phyloP scores from a whole-genome alignment of 768 basidiomycete genomes.

The Boletus rufocinnamomeus region DNA sequence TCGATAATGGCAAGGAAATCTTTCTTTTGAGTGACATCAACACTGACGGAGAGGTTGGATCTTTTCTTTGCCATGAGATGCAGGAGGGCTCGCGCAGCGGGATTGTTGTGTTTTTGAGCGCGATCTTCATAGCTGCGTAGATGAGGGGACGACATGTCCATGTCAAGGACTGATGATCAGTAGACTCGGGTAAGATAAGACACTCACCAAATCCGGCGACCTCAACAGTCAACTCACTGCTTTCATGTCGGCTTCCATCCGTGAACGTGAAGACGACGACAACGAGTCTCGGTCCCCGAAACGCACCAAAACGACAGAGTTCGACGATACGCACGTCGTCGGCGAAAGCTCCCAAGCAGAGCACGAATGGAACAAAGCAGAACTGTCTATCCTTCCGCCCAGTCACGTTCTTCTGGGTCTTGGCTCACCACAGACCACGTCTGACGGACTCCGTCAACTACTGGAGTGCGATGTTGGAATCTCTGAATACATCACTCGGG shows the following conservation, averaged over 20 bases:
- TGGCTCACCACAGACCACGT: conserved; percentile 48
- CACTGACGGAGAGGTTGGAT: conserved; percentile 92
- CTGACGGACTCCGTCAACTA: conserved; percentile 58
- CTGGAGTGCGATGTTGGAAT: conserved; percentile 87
- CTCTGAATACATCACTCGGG: conserved; percentile 76
- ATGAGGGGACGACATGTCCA: conserved; percentile 40
- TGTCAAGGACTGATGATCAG: conserved; percentile 2
- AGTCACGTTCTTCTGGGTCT: conserved; percentile 72
- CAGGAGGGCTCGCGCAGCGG: conserved; percentile 77
- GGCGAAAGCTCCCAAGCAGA: conserved; percentile 8
- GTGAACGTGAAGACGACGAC: conserved; percentile 54
- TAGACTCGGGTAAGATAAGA: neutral
- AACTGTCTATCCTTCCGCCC: conserved; percentile 56
- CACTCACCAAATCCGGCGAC: neutral
- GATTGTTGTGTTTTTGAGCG: conserved; percentile 60
- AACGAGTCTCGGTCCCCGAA: conserved; percentile 41
- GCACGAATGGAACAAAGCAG: too few species aligned
- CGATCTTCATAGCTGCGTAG: conserved; percentile 64
- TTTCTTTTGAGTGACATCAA: conserved; percentile 82
- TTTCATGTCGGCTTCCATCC: conserved; percentile 38
- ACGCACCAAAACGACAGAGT: conserved; percentile 37
- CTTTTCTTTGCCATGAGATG: conserved; percentile 83
- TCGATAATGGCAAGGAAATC: conserved; percentile 87
- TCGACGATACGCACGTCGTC: conserved; percentile 9
- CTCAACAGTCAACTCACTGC: neutral